phyloP scores from a whole-genome alignment of 306 rosid genomes.

The Hippophae rhamnoides region DNA sequence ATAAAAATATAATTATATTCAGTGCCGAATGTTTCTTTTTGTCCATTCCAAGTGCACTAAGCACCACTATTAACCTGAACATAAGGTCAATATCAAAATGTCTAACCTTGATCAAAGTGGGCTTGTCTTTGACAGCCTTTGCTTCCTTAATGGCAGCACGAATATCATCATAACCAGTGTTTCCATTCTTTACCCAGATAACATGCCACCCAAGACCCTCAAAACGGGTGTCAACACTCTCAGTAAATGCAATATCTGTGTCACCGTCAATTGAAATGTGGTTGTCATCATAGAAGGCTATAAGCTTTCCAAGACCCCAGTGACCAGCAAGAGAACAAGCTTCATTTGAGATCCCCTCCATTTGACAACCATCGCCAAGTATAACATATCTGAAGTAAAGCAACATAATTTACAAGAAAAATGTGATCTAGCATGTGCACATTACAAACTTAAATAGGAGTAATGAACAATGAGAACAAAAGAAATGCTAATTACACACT shows the following conservation, averaged over 20 bases:
- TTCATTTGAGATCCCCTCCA: constrained; percentile 97
- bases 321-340: constrained; percentile 91
- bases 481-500: too few species aligned
- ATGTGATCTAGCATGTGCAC: background rate
- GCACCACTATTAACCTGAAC: background rate
- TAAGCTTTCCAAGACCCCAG: constrained; percentile 97
- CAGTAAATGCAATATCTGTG: constrained; percentile 90
- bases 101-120: constrained; percentile 86
- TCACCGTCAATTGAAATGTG: constrained; percentile 97
- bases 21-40: too few species aligned
- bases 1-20: too few species aligned
- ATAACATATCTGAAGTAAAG: constrained; percentile 51
- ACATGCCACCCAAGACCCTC: constrained; percentile 99
- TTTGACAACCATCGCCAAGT: constrained; percentile 93
- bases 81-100: background rate
- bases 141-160: constrained; percentile 98
- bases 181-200: constrained; percentile 97
- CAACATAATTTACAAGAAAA: constrained; percentile 5
- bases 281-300: constrained; percentile 92
- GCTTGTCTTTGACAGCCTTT: constrained; percentile 78
- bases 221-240: constrained; percentile 73
- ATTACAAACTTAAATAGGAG: background rate
- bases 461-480: background rate
- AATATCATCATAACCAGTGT: constrained; percentile 82
- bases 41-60: background rate